Evolutionary conservation across 2,329 filamentous ascomycete species (phyloP).

Genomic region (Pestalotiopsis sp.): DNA sequence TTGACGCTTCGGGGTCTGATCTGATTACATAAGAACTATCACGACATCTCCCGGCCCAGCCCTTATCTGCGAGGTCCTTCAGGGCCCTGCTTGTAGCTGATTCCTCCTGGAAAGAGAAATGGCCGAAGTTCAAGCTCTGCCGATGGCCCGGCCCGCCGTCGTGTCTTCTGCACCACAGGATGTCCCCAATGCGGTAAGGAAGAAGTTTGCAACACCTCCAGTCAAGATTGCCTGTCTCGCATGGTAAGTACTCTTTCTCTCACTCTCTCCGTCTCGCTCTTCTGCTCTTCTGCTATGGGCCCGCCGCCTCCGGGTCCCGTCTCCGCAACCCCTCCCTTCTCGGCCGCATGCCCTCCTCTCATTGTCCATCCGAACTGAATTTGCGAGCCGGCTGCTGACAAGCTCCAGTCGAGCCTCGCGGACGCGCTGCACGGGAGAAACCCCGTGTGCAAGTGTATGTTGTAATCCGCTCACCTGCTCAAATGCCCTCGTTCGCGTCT

Average conservation of each 20-base stretch:
- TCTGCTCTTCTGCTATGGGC: neutral
- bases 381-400: constrained; percentile 2
- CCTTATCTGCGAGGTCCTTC: neutral
- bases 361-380: neutral
- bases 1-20: neutral
- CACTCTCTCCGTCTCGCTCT: neutral
- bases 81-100: neutral
- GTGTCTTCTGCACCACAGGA: neutral
- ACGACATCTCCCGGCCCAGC: neutral
- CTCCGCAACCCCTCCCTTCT: neutral
- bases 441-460: constrained; percentile 13
- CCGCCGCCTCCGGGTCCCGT: neutral
- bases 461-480: neutral
- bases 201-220: constrained; percentile 14
- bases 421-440: constrained; percentile 12
- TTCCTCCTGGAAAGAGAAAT: neutral
- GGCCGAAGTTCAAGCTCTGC: constrained; percentile 3
- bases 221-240: constrained; percentile 14
- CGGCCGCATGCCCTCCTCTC: neutral
- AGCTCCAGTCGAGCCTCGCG: constrained; percentile 10
- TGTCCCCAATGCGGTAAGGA: neutral
- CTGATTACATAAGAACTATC: neutral
- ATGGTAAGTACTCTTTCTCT: constrained; percentile 3
- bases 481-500: constrained; percentile 1
- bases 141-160: neutral